Evolutionary conservation across 2,329 filamentous ascomycete genomes (phyloP), one percentile per base, ranked within the genome.

Genomic region (Pseudogymnoascus sp.): DNA sequence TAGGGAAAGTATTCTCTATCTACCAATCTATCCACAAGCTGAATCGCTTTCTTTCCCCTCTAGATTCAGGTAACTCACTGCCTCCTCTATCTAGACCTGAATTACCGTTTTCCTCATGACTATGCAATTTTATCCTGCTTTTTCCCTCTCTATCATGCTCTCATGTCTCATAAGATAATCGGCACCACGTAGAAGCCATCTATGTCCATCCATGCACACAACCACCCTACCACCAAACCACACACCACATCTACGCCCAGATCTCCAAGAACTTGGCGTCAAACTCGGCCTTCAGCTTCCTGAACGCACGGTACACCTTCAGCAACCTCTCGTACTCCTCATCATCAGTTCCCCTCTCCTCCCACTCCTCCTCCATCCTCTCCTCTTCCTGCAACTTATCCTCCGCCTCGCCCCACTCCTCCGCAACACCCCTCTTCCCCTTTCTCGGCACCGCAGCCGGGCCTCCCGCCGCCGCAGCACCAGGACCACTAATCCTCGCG

Each of bases 221-320:
- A 4, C 15, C 15, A 55, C n/a, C 3, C 42, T 27, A 62, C 55
- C 25, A 62, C 21, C 25, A n/a, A n/a, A 12, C 31, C 21, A 60
- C 60, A 10, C 21, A n/a, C 59, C 55, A 38, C 58, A 44, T 62
- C 63, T 73, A 87, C 71, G 84, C 81, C 82, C 83, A 86, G 68
- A 82, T 80, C 68, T 80, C 80, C 69, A 71, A 78, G 73, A 89
- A 89, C 75, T 87, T 89, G 48, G 78, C 77, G 65, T 87, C 81
- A 71, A 88, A 89, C 62, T 84, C 82, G 29, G 76, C 74, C 68
- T 81, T 81, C 65, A 89, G 69, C 67, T 78, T 73, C 64, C 75
- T 77, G 68, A 89, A 88, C 0, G 84, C 83, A 67, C 77, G 79
- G 12, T 86, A 74, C 25, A 89, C 84, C 65, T 81, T 80, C 65